These are phyloP conservation scores for Inga leiocalycina DNA, from an alignment of 306 rosid genomes.

Conservation along the genomic window DNA sequence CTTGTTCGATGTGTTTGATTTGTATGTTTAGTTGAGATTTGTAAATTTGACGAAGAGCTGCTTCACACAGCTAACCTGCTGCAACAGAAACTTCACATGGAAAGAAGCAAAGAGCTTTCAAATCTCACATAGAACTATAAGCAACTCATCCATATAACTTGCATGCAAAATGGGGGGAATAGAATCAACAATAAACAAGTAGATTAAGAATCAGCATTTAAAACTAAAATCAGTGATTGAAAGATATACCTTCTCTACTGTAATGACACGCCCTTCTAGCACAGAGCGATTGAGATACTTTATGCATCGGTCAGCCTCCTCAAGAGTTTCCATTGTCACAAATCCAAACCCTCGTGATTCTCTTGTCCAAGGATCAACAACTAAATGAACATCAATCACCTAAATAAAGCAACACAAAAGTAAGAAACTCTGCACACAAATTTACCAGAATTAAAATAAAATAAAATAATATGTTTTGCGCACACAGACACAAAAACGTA, in stretches of 20 bases:
- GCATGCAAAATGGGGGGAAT: neutral
- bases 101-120: slow-evolving; percentile 75
- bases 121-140: slow-evolving; percentile 46
- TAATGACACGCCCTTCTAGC: slow-evolving; percentile 87
- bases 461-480: neutral
- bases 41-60: slow-evolving; percentile 88
- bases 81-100: slow-evolving; percentile 92
- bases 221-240: neutral
- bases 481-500: neutral
- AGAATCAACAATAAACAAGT: neutral
- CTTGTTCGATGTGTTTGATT: slow-evolving; percentile 75
- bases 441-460: neutral
- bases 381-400: slow-evolving; percentile 90
- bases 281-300: slow-evolving; percentile 81
- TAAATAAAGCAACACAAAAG: slow-evolving; percentile 19
- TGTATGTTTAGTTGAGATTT: slow-evolving; percentile 84
- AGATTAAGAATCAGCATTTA: neutral
- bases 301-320: slow-evolving; percentile 70
- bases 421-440: neutral
- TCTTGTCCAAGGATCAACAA: slow-evolving; percentile 93
- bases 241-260: slow-evolving; percentile 78
- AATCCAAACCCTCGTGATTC: slow-evolving; percentile 97
- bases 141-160: slow-evolving; percentile 39
- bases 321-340: slow-evolving; percentile 68
- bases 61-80: slow-evolving; percentile 99